Conservation (phyloP, 768 basidiomycete genomes). For the Trametes cubensis region DNA sequence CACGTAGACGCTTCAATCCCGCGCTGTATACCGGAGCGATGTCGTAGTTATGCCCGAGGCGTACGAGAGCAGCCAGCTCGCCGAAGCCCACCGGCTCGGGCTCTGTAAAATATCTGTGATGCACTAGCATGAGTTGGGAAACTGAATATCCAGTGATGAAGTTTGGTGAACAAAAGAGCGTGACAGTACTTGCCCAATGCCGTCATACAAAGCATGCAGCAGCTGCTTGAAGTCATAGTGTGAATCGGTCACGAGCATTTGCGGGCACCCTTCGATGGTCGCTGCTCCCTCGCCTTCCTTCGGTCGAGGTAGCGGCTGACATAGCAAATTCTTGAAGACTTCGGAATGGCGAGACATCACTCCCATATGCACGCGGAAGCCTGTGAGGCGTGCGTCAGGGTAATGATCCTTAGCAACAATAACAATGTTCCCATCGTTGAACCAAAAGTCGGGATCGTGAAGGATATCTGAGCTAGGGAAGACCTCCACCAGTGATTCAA, state of each 20-base stretch:
- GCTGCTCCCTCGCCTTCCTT: neutral
- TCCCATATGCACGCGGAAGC: slow-evolving; percentile 2
- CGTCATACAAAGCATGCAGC: slow-evolving; percentile 13
- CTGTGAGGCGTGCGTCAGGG: neutral
- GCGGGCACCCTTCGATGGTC: slow-evolving; percentile 1
- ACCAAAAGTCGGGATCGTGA: slow-evolving; percentile 45
- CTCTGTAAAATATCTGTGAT: too few species aligned
- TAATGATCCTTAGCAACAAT: slow-evolving; percentile 44
- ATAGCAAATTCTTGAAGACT: neutral
- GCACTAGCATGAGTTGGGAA: too few species aligned
- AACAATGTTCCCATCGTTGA: slow-evolving; percentile 69
- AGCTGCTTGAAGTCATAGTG: slow-evolving; percentile 3
- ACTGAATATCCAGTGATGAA: too few species aligned
- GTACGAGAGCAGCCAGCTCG: slow-evolving; percentile 6
- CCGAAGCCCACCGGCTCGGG: neutral
- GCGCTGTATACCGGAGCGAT: neutral
- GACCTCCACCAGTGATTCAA: neutral
- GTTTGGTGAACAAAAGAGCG: too few species aligned
- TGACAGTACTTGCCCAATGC: neutral
- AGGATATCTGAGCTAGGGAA: neutral
- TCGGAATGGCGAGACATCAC: slow-evolving; percentile 9
- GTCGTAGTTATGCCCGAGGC: slow-evolving; percentile 20
- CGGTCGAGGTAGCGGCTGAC: slow-evolving; percentile 1
- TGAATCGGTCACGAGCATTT: slow-evolving; percentile 2
- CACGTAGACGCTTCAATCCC: neutral